phyloP scores from a whole-genome alignment of 257 asterid species.

The Rhazya stricta region DNA sequence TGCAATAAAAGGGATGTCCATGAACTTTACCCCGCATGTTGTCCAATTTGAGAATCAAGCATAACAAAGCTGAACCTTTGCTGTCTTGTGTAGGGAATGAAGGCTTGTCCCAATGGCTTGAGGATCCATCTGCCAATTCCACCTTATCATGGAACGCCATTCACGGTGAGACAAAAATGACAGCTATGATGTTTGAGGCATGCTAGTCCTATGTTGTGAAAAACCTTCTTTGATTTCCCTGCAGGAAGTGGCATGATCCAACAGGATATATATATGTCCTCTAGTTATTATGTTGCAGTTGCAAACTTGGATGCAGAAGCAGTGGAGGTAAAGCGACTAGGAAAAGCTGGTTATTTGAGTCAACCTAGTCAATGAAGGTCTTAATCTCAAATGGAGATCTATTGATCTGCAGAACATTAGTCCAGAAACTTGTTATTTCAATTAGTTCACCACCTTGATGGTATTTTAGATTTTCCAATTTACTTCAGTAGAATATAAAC shows the following conservation, averaged over 20 bases:
- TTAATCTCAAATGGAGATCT: background rate
- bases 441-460: background rate
- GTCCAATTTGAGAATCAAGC: background rate
- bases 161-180: conserved; percentile 48
- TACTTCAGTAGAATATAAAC: background rate
- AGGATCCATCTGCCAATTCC: conserved; percentile 61
- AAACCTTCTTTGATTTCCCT: conserved; percentile 12
- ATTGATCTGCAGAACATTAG: background rate
- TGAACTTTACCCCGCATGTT: background rate
- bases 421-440: background rate
- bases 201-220: conserved; percentile 18
- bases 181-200: background rate
- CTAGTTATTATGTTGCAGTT: conserved; percentile 58
- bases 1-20: background rate
- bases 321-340: conserved; percentile 44
- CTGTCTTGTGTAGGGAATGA: conserved; percentile 37
- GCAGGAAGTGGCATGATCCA: conserved; percentile 65
- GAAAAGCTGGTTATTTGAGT: background rate
- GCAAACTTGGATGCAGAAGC: conserved; percentile 58
- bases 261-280: conserved; percentile 43
- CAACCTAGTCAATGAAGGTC: background rate
- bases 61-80: background rate
- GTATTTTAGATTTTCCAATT: background rate
- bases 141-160: conserved; percentile 59
- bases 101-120: conserved; percentile 65